phyloP scores from a whole-genome alignment of 73 alveolate species.

The Symbiodinium natans region DNA sequence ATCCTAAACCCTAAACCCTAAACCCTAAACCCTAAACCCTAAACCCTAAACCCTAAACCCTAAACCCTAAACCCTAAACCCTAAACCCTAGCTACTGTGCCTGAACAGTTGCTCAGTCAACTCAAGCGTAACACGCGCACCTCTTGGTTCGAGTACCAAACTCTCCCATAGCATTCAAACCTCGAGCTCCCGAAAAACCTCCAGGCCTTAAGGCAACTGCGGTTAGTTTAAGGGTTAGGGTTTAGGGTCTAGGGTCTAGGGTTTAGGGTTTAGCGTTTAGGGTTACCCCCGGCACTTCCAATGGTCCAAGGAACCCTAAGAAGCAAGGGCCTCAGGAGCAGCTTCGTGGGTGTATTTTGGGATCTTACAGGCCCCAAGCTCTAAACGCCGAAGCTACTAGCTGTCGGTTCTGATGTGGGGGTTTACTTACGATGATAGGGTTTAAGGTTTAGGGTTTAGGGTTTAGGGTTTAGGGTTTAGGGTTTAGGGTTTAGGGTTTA shows the following conservation, averaged over 20 bases:
- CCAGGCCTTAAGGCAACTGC: not conserved
- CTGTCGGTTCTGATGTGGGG: too few species aligned
- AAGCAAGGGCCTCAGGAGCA: too few species aligned
- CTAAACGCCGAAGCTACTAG: too few species aligned
- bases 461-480: not conserved
- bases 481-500: not conserved
- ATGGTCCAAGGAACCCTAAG: too few species aligned
- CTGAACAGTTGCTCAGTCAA: too few species aligned
- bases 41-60: not conserved
- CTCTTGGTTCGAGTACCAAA: not conserved
- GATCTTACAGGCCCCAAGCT: too few species aligned
- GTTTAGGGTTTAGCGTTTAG: not conserved
- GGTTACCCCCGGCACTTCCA: too few species aligned
- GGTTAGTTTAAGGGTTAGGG: not conserved
- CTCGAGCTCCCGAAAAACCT: too few species aligned
- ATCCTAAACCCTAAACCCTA: not conserved
- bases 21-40: not conserved
- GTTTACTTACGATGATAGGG: too few species aligned
- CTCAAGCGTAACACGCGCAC: too few species aligned
- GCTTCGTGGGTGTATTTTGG: too few species aligned
- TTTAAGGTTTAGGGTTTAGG: too few species aligned
- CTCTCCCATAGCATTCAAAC: not conserved
- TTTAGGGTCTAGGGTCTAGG: not conserved
- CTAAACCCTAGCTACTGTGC: not conserved
- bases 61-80: not conserved